These are phyloP conservation scores for Candida silvicultrix DNA, from an alignment of 805 yeast species.

Conservation along the genomic window DNA sequence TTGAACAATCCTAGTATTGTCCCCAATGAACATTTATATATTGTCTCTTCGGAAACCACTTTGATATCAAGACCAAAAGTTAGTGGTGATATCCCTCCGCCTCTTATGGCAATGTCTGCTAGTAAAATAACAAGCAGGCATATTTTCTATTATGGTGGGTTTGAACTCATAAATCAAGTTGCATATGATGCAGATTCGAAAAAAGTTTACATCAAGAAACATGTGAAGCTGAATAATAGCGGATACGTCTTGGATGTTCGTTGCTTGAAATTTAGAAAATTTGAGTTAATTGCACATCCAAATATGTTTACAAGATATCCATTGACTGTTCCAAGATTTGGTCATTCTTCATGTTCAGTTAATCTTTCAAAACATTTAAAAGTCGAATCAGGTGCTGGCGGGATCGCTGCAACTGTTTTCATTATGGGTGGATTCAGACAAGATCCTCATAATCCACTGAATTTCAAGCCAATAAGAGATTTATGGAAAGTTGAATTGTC, in stretches of 20 bases:
- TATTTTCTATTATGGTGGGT: conserved; percentile 66
- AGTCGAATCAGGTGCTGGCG: neutral
- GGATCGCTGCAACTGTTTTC: conserved; percentile 28
- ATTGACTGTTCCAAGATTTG: conserved; percentile 31
- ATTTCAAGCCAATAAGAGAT: conserved; percentile 31
- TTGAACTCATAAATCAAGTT: conserved; percentile 31
- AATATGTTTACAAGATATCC: conserved; percentile 24
- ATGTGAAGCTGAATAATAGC: conserved; percentile 41
- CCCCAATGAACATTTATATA: conserved; percentile 31
- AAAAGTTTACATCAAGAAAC: conserved; percentile 30
- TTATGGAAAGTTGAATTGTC: conserved; percentile 36
- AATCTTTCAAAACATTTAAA: conserved; percentile 6
- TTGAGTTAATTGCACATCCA: conserved; percentile 31
- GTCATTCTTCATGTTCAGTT: conserved; percentile 29
- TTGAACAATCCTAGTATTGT: conserved; percentile 36
- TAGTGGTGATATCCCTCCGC: conserved; percentile 43
- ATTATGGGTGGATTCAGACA: conserved; percentile 46
- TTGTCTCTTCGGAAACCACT: conserved; percentile 33
- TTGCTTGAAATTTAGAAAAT: conserved; percentile 41
- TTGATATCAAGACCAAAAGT: conserved; percentile 27
- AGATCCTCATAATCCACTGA: conserved; percentile 16
- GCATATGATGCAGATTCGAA: conserved; percentile 26
- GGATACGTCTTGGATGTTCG: conserved; percentile 55
- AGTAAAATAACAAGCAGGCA: conserved; percentile 49
- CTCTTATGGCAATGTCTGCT: conserved; percentile 42